Conservation (phyloP, 257 asterid genomes). For the Scutellaria baicalensis region DNA sequence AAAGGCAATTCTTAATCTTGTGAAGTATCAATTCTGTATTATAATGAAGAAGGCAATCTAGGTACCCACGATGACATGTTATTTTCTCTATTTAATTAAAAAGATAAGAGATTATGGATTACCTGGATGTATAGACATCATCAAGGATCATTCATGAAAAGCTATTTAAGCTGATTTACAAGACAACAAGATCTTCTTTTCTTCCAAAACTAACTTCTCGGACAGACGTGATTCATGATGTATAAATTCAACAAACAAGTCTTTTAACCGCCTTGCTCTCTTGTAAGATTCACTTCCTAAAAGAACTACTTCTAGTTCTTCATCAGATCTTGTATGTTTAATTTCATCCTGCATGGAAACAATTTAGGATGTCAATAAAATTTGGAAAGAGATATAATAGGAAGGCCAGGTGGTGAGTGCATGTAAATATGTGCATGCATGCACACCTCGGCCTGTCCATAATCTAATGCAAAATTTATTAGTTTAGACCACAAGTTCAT, state of each 20-base stretch:
- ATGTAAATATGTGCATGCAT: neutral
- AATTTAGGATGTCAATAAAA: neutral
- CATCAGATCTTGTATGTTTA: neutral
- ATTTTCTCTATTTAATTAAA: neutral
- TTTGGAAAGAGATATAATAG: neutral
- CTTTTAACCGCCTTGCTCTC: conserved; percentile 16
- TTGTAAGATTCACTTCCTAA: conserved; percentile 24
- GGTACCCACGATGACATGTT: neutral
- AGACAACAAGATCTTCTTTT: conserved; percentile 11
- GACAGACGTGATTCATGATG: conserved; percentile 9
- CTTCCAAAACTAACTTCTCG: conserved; percentile 15
- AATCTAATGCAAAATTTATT: neutral
- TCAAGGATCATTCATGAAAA: neutral
- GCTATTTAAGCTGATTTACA: conserved; percentile 4
- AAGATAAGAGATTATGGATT: neutral
- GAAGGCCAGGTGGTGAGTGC: neutral
- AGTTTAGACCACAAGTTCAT: neutral
- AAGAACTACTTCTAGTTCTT: conserved; percentile 10
- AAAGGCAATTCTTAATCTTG: neutral
- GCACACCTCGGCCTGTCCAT: neutral
- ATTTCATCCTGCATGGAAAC: conserved; percentile 18
- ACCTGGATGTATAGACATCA: neutral
- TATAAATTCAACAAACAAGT: conserved; percentile 13
- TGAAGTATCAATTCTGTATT: neutral
- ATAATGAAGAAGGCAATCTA: neutral